Evolutionary conservation across 495 filamentous ascomycete species (phyloP).

Genomic region (Xylaria longipes): DNA sequence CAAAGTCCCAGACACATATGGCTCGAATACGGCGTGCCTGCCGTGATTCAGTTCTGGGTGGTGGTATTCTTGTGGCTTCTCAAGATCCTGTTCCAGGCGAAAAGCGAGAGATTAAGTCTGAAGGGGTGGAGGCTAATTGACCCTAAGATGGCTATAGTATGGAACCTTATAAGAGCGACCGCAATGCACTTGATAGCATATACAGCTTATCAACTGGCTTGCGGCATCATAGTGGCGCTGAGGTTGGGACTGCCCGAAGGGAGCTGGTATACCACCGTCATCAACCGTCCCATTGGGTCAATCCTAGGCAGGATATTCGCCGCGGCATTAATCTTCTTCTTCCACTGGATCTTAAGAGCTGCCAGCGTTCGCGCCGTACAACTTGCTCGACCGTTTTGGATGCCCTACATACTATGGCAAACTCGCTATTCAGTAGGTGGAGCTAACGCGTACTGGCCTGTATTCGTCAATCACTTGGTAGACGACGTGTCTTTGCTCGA

Average conservation of each 20-base stretch:
- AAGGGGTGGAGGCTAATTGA: constrained; percentile 5
- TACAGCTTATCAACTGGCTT: constrained; percentile 35
- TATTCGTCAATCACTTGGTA: constrained; percentile 15
- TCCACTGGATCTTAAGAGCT: constrained; percentile 28
- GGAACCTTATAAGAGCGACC: constrained; percentile 34
- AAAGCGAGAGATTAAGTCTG: constrained; percentile 14
- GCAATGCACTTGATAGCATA: constrained; percentile 35
- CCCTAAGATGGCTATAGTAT: constrained; percentile 21
- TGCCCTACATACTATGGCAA: constrained; percentile 33
- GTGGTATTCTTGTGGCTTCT: constrained; percentile 30
- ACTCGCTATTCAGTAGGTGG: constrained; percentile 24
- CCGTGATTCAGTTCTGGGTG: constrained; percentile 25
- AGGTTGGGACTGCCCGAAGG: not conserved
- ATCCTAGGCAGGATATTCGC: not conserved
- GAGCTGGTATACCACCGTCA: not conserved
- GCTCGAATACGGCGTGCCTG: constrained; percentile 29
- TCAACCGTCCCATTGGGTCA: constrained; percentile 1
- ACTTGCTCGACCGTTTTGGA: constrained; percentile 21
- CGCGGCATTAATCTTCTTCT: constrained; percentile 19
- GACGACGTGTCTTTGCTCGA: constrained; percentile 29
- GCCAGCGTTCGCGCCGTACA: constrained; percentile 19
- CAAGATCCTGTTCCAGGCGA: constrained; percentile 32
- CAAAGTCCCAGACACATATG: not conserved
- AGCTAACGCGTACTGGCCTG: constrained; percentile 15
- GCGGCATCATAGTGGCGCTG: not conserved